phyloP scores from a whole-genome alignment of 169 alveolate species.

The Hepatocystis sp. region DNA sequence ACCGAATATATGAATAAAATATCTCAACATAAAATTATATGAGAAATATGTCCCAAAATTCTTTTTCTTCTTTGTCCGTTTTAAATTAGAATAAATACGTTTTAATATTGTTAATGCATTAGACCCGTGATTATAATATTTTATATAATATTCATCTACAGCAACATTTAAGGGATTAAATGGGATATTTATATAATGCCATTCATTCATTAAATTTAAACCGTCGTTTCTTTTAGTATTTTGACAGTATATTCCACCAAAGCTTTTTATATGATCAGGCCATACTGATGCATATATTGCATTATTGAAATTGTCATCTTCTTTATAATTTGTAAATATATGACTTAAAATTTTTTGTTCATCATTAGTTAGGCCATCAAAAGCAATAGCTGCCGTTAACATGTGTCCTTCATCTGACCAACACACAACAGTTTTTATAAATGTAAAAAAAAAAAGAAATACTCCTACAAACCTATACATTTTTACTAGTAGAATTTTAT shows the following conservation, averaged over 20 bases:
- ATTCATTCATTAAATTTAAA: constrained; percentile 35
- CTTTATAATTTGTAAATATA: constrained; percentile 55
- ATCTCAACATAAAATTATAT: constrained; percentile 78
- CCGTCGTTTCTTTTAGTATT: constrained; percentile 43
- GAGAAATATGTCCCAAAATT: constrained; percentile 67
- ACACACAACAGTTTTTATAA: constrained; percentile 9
- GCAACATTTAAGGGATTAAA: constrained; percentile 25
- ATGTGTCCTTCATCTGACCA: constrained; percentile 76
- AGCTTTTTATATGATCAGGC: constrained; percentile 80
- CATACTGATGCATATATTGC: constrained; percentile 78
- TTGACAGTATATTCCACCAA: constrained; percentile 13
- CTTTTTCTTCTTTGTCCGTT: constrained; percentile 27
- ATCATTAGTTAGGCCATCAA: constrained; percentile 10
- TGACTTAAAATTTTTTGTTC: constrained; percentile 11
- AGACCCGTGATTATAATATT: constrained; percentile 24
- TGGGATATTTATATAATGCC: constrained; percentile 53
- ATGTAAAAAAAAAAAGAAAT: background rate
- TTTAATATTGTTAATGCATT: constrained; percentile 35
- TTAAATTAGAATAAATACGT: constrained; percentile 21
- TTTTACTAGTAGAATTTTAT: too few relatives aligned
- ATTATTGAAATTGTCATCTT: constrained; percentile 73
- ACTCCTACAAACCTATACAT: too few relatives aligned
- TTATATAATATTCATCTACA: constrained; percentile 12
- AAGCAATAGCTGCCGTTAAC: constrained; percentile 59
- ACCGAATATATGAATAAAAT: constrained; percentile 88